Percentiles rank a stretch among this genome's conserved stretches.
Evolutionary conservation across 805 yeast genomes (phyloP).

Genomic region (Cyberlindnera xylosilytica): DNA sequence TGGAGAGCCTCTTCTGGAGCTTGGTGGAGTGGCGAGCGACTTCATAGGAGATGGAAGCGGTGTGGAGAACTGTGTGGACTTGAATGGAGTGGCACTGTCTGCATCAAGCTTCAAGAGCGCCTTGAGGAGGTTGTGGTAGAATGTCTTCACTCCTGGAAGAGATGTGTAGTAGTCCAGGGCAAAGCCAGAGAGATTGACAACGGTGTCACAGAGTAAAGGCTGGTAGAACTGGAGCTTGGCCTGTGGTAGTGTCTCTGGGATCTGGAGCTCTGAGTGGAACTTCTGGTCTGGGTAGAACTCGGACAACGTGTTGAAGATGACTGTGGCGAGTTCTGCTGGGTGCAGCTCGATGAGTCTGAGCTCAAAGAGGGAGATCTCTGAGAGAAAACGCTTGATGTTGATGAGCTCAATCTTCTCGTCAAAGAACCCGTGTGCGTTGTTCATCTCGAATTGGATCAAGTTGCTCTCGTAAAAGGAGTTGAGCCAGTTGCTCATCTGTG

Average conservation of each 20-base stretch:
- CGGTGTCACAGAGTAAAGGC: slow-evolving; percentile 10
- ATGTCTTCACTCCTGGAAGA: slow-evolving; percentile 15
- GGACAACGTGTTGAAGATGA: slow-evolving; percentile 21
- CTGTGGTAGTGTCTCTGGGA: slow-evolving; percentile 11
- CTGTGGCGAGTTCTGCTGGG: slow-evolving; percentile 27
- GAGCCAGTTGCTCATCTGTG: slow-evolving; percentile 50
- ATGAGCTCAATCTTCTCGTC: slow-evolving; percentile 36
- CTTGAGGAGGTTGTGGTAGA: slow-evolving; percentile 18
- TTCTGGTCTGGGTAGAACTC: slow-evolving; percentile 10
- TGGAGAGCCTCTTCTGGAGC: slow-evolving; percentile 29
- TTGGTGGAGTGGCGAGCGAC: slow-evolving; percentile 24
- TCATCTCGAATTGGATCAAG: slow-evolving; percentile 35
- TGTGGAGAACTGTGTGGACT: slow-evolving; percentile 12
- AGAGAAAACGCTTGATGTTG: slow-evolving; percentile 46
- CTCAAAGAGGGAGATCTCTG: slow-evolving; percentile 48
- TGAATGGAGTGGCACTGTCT: slow-evolving; percentile 7
- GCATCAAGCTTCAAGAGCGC: slow-evolving; percentile 13
- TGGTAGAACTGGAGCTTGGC: slow-evolving; percentile 12
- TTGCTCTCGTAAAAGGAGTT: slow-evolving; percentile 42
- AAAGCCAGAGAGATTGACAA: slow-evolving; percentile 12
- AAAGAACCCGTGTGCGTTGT: slow-evolving; percentile 21
- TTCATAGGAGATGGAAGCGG: slow-evolving; percentile 18
- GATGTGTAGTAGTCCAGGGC: slow-evolving; percentile 14
- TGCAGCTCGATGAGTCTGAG: slow-evolving; percentile 40
- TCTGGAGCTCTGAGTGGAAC: slow-evolving; percentile 16